A percentile compares a stretch with the other conserved stretches of the same genome.
Conservation (phyloP, 179 eudicot species). For the Heliamphora pulchella region DNA sequence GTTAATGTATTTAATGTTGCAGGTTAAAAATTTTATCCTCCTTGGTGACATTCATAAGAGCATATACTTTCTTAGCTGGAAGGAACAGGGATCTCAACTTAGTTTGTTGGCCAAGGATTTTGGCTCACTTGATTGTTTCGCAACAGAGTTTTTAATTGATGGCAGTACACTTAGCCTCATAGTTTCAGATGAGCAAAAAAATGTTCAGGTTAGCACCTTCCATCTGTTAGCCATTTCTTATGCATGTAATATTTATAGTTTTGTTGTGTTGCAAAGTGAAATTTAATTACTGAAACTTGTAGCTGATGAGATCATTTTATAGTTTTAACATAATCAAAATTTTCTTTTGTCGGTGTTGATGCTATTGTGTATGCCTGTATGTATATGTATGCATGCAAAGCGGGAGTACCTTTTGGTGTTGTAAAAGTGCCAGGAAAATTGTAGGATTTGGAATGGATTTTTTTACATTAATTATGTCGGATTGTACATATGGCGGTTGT, state of each 20-base stretch:
- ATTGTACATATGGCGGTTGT: no score
- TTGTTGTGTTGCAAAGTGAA: background rate
- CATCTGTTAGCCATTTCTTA: background rate
- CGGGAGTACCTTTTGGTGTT: background rate
- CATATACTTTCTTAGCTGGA: constrained; percentile 92
- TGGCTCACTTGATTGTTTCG: constrained; percentile 87
- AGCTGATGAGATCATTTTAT: background rate
- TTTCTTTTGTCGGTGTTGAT: no score
- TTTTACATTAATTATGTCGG: no score
- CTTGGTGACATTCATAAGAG: constrained; percentile 94
- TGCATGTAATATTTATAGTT: background rate
- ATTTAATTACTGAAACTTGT: background rate
- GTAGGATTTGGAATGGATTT: no score
- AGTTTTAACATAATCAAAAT: background rate
- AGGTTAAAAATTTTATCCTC: constrained; percentile 96
- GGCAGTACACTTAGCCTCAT: constrained; percentile 93
- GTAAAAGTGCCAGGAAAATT: background rate
- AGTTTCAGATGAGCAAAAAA: constrained; percentile 92
- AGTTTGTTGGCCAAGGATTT: constrained; percentile 88
- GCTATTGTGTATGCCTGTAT: background rate
- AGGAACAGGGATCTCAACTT: constrained; percentile 93
- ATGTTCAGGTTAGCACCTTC: constrained; percentile 64
- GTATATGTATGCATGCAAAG: background rate
- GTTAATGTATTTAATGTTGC: constrained; percentile 23
- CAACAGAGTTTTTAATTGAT: constrained; percentile 94